Evolutionary conservation across 768 basidiomycete species (phyloP).

Genomic region (Mycena polygramma): DNA sequence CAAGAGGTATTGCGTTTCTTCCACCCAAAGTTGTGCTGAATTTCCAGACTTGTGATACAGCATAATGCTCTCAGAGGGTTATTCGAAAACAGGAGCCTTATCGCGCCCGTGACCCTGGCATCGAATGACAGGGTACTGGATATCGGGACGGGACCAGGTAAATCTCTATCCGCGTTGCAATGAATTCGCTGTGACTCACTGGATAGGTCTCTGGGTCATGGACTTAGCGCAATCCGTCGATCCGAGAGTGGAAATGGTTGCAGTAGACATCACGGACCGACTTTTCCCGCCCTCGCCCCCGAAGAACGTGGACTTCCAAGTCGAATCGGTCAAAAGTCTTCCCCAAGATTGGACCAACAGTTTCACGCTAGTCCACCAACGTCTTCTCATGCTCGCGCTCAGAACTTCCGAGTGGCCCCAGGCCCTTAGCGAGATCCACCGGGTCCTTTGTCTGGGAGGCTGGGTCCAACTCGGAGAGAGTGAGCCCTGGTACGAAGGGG

Average conservation of each 20-base stretch:
- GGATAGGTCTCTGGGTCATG: slow-evolving; percentile 9
- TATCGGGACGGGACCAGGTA: slow-evolving; percentile 24
- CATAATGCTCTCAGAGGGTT: slow-evolving; percentile 28
- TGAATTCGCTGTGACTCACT: not conserved
- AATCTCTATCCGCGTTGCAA: not conserved
- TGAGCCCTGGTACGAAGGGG: slow-evolving; percentile 20
- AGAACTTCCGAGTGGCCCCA: slow-evolving; percentile 24
- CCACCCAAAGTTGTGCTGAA: not conserved
- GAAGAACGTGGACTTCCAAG: slow-evolving; percentile 15
- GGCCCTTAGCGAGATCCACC: slow-evolving; percentile 31
- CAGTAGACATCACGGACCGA: slow-evolving; percentile 21
- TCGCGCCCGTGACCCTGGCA: slow-evolving; percentile 13
- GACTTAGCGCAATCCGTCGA: slow-evolving; percentile 15
- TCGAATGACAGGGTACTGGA: slow-evolving; percentile 5
- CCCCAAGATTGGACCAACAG: slow-evolving; percentile 26
- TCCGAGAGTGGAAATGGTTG: slow-evolving; percentile 9
- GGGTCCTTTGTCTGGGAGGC: slow-evolving; percentile 31
- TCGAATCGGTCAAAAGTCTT: slow-evolving; percentile 17
- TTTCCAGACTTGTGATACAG: slow-evolving; percentile 26
- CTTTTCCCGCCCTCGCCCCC: slow-evolving; percentile 22
- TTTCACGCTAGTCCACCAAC: slow-evolving; percentile 34
- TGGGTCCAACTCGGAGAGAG: slow-evolving; percentile 32
- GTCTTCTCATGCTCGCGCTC: slow-evolving; percentile 29
- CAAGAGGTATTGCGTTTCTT: slow-evolving; percentile 9
- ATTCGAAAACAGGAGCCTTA: slow-evolving; percentile 18